Conservation (phyloP, 352 stramenopile genomes). For the Phytopythium litorale region DNA sequence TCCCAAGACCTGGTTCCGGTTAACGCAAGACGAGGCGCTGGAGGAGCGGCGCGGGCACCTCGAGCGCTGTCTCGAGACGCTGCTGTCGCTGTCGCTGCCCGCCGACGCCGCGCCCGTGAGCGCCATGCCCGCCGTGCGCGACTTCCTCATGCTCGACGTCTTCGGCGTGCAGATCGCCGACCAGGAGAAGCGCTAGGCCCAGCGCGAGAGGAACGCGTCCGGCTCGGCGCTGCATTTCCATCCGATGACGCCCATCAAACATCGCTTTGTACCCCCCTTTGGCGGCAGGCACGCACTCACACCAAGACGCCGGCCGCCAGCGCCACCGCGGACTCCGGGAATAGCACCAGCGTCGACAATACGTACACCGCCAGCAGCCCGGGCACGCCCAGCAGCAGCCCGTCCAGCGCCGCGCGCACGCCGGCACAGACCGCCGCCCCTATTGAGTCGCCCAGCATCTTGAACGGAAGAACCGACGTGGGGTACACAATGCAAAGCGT, state of each 20-base stretch:
- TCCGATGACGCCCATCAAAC: background rate
- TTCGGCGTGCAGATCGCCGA: constrained; percentile 68
- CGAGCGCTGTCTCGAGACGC: constrained; percentile 41
- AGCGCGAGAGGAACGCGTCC: background rate
- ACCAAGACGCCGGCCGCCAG: background rate
- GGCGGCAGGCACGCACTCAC: background rate
- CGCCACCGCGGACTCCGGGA: background rate
- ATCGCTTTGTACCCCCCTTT: no score
- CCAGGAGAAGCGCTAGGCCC: constrained; percentile 32
- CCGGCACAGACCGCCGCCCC: background rate
- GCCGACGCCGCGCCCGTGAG: constrained; percentile 3
- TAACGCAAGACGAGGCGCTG: constrained; percentile 52
- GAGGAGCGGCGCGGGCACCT: constrained; percentile 64
- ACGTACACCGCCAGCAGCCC: constrained; percentile 4
- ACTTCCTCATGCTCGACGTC: constrained; percentile 83
- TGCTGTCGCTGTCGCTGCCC: constrained; percentile 34
- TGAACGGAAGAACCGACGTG: no score
- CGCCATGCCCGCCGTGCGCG: constrained; percentile 45
- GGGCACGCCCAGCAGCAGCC: constrained; percentile 5
- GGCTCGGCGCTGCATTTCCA: background rate
- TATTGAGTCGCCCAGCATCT: background rate
- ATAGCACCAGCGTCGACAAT: background rate
- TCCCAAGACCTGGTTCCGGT: constrained; percentile 75
- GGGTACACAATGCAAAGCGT: no score
- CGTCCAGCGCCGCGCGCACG: constrained; percentile 5